These are phyloP conservation scores for Xylaria sp. DNA, from an alignment of 2,329 filamentous ascomycete genomes.

Conservation along the genomic window DNA sequence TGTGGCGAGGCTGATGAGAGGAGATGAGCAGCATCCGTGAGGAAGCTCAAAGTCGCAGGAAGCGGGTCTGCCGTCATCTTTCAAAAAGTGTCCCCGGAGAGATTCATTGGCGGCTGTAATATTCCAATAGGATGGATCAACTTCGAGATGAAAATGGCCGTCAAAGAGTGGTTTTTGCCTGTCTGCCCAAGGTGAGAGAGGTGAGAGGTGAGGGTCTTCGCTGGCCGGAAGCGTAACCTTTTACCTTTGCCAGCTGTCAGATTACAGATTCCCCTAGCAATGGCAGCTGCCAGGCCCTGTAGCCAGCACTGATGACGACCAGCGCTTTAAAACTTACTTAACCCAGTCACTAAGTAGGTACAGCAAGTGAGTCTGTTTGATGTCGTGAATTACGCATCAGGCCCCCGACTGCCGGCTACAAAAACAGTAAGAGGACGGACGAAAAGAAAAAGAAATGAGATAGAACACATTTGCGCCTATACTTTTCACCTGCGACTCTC, in stretches of 20 bases:
- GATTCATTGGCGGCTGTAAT: background rate
- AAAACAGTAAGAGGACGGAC: too few relatives aligned
- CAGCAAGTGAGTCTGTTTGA: too few relatives aligned
- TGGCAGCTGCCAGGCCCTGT: too few relatives aligned
- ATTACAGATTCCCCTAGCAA: too few relatives aligned
- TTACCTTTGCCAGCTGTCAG: background rate
- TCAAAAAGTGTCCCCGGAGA: background rate
- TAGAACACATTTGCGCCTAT: too few relatives aligned
- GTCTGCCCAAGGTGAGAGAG: background rate
- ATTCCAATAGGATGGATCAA: background rate
- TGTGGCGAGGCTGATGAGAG: constrained; percentile 63
- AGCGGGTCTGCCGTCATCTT: constrained; percentile 44
- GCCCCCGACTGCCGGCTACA: too few relatives aligned
- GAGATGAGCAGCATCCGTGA: constrained; percentile 70
- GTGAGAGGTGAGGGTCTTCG: background rate
- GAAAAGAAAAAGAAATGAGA: too few relatives aligned
- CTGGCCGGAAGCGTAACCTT: background rate
- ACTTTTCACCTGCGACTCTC: too few relatives aligned
- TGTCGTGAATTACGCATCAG: too few relatives aligned
- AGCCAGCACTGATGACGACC: too few relatives aligned
- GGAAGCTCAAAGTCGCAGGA: constrained; percentile 52
- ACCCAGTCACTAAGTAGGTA: too few relatives aligned
- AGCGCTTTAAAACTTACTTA: too few relatives aligned
- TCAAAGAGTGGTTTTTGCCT: background rate
- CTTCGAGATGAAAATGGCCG: background rate